These are phyloP conservation scores for Arthrobotrys musiformis DNA, from an alignment of 2,329 filamentous ascomycete species.

Conservation along the genomic window DNA sequence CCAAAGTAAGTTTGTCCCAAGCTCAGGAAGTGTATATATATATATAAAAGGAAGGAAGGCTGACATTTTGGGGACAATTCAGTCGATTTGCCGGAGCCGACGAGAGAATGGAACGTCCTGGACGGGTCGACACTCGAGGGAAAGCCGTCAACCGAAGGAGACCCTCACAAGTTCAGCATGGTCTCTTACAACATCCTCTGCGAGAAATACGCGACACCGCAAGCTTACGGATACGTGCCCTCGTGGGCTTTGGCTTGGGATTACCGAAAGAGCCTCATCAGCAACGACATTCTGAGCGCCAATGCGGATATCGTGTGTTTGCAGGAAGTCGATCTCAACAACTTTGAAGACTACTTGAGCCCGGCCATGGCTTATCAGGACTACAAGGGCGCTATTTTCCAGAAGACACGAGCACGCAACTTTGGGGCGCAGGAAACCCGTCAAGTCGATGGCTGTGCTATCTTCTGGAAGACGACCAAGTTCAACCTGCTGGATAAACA, in stretches of 20 bases:
- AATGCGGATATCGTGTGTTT: constrained; percentile 91
- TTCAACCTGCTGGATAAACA: constrained; percentile 95
- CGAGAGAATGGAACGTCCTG: constrained; percentile 82
- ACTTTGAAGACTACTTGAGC: constrained; percentile 89
- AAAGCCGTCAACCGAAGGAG: constrained; percentile 47
- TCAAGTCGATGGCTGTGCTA: constrained; percentile 93
- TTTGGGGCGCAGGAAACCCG: constrained; percentile 90
- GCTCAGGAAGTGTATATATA: neutral
- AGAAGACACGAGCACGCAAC: constrained; percentile 87
- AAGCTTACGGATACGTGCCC: constrained; percentile 90
- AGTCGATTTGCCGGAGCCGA: constrained; percentile 81
- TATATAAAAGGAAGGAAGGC: neutral
- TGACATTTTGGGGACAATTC: constrained; percentile 54
- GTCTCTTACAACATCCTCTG: constrained; percentile 96
- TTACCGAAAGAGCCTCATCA: constrained; percentile 81
- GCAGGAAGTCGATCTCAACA: constrained; percentile 92
- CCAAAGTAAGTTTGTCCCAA: constrained; percentile 73
- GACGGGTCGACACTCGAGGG: constrained; percentile 65
- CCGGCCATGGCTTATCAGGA: constrained; percentile 85
- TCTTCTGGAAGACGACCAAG: constrained; percentile 95
- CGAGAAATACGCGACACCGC: constrained; percentile 86
- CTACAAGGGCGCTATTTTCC: constrained; percentile 94
- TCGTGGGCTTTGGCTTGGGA: constrained; percentile 85
- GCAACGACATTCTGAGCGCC: constrained; percentile 81
- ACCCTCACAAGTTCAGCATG: constrained; percentile 76